phyloP scores from a whole-genome alignment of 2,329 filamentous ascomycete genomes.

The Allantophomopsis lycopodina region DNA sequence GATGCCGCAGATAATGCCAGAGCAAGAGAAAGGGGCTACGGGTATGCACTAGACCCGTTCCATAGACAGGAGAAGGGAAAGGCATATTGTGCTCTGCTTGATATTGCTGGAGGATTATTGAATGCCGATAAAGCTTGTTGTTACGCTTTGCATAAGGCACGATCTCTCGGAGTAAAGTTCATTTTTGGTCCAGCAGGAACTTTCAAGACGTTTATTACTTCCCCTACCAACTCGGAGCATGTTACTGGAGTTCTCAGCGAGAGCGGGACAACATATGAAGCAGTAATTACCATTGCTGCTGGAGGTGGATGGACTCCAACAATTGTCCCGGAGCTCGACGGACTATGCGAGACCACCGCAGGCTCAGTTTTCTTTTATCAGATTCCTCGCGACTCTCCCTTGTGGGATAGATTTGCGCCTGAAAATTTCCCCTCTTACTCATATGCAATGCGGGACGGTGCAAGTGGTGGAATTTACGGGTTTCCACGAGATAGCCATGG shows the following conservation, averaged over 20 bases:
- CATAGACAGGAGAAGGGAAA: background rate
- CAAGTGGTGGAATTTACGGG: conserved; percentile 30
- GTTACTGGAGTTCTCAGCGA: conserved; percentile 15
- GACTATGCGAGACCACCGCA: conserved; percentile 22
- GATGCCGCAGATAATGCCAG: background rate
- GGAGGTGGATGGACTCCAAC: conserved; percentile 17
- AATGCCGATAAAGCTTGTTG: conserved; percentile 3
- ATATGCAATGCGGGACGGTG: background rate
- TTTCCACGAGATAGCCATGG: conserved; percentile 24
- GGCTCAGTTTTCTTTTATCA: conserved; percentile 22
- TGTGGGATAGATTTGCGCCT: conserved; percentile 20
- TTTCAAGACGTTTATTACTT: conserved; percentile 5
- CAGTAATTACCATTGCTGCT: conserved; percentile 14
- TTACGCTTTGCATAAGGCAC: conserved; percentile 2
- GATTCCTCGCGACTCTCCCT: conserved; percentile 14
- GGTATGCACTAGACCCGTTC: conserved; percentile 1
- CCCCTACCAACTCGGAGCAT: conserved; percentile 6
- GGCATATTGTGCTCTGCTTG: conserved; percentile 1
- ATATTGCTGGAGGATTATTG: conserved; percentile 2
- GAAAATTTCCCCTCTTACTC: conserved; percentile 20
- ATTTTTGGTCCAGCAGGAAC: conserved; percentile 6
- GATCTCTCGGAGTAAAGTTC: conserved; percentile 14
- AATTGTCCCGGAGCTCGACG: conserved; percentile 14
- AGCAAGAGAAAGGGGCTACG: conserved; percentile 1
- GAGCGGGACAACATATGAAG: conserved; percentile 11